Base-by-base conservation (phyloP, 352 stramenopile genomes). In the Blastocystis sp. region DNA sequence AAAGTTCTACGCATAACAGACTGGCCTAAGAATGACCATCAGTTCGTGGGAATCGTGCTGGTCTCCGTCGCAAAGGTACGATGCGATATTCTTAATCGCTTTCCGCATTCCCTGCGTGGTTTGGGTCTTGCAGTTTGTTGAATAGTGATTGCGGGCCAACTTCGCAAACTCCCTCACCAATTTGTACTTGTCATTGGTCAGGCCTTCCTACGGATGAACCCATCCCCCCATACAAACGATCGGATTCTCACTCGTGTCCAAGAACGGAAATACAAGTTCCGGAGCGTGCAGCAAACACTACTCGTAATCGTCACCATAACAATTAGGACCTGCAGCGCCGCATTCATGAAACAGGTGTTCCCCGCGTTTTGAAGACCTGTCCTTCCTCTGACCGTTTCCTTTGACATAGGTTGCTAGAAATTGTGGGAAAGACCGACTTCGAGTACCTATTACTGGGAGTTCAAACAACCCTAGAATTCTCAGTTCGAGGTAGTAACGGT, bases 11-110 rank as follows among this genome's bases (percentile, higher is more conserved):
- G 48, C 34, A 78, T 87, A 53, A 62, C 28, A 41, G n/a, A 48
- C 7, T 5, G 19, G 17, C 19, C 19, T 21, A 10, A 78, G 23
- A 74, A n/a, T 28, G 34, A 87, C 77, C 2, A 87, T 45, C 7
- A 77, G 43, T 45, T 87, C 77, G 43, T 87, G 77, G 17, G 62
- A 74, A 78, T 87, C 77, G 38, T 87, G 77, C 28, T 87, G 77
- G 41, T 79, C 53, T 62, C 77, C 77, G 38, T 87, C 77, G 41
- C 62, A 77, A 21, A 87, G 65, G n/a, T 76, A 77, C 34, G 48
- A 62, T 19, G 77, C 77, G n/a, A 87, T 87, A 62, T 87, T 87
- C 45, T 87, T 77, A 17, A 87, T 62, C 11, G 77, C 60, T 69
- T 87, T 81, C 9, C 71, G 38, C 14, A 81, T 66, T 41, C 41